A percentile compares a stretch with the other conserved stretches of the same genome.
phyloP scores from a whole-genome alignment of 306 rosid genomes.

The Cicer yamashitae region DNA sequence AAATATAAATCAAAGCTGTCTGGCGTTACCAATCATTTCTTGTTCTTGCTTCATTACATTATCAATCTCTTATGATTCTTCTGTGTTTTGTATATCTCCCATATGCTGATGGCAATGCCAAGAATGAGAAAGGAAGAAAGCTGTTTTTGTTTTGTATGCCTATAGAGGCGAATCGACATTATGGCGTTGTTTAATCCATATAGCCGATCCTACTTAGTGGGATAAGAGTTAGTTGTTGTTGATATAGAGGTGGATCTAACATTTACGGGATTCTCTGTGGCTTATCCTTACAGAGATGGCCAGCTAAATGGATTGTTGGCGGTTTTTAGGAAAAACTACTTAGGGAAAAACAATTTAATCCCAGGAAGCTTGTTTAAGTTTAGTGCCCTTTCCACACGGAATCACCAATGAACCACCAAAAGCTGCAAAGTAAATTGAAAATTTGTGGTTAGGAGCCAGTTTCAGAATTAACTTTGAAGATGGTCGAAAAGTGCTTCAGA shows the following conservation, averaged over 20 bases:
- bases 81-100: conserved; percentile 7
- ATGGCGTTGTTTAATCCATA: too few species aligned
- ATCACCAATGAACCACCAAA: neutral
- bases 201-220: too few species aligned
- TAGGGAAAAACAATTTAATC: neutral
- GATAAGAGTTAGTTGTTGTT: too few species aligned
- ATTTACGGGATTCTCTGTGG: too few species aligned
- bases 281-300: too few species aligned
- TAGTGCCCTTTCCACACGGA: neutral
- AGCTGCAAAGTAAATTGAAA: neutral
- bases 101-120: neutral
- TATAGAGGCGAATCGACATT: neutral
- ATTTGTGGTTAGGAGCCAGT: neutral
- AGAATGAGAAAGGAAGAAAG: neutral
- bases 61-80: neutral
- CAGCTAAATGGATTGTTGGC: neutral
- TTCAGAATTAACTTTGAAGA: neutral
- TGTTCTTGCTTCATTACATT: neutral
- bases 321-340: neutral
- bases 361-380: neutral
- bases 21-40: neutral
- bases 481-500: neutral
- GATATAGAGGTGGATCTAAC: too few species aligned
- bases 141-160: neutral
- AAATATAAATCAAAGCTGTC: neutral